phyloP scores from a whole-genome alignment of 352 stramenopile genomes.

The Phytophthora melonis region DNA sequence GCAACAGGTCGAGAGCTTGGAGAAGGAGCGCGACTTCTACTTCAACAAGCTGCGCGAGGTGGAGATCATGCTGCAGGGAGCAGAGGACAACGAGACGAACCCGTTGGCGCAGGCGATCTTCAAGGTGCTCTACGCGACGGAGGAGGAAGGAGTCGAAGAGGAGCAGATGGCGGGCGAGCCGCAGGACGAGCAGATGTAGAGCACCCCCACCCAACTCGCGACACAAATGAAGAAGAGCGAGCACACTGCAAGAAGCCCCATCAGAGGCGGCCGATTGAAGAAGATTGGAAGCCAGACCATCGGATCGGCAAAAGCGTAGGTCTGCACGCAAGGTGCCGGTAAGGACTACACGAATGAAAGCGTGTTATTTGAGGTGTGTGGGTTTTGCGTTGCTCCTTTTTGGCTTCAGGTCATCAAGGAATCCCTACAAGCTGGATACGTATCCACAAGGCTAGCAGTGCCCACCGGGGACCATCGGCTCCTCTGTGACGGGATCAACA shows the following conservation, averaged over 20 bases:
- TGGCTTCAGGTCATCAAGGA: background rate
- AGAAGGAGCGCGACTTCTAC: slow-evolving; percentile 99
- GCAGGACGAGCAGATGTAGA: slow-evolving; percentile 67
- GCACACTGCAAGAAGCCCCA: slow-evolving; percentile 4
- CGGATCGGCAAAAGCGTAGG: slow-evolving; percentile 18
- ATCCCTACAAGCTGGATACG: too few species aligned
- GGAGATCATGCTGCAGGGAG: slow-evolving; percentile 95
- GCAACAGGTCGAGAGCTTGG: slow-evolving; percentile 85
- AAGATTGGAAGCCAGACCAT: slow-evolving; percentile 12
- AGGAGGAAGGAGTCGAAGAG: slow-evolving; percentile 66
- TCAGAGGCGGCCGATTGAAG: slow-evolving; percentile 7
- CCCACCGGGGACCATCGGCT: slow-evolving; percentile 23
- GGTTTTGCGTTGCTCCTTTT: background rate
- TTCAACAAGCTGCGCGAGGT: slow-evolving; percentile 99
- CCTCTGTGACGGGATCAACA: slow-evolving; percentile 1
- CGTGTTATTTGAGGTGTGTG: slow-evolving; percentile 33
- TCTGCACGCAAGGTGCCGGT: slow-evolving; percentile 21
- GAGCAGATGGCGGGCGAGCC: slow-evolving; percentile 51
- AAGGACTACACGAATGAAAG: slow-evolving; percentile 38
- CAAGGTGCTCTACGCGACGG: slow-evolving; percentile 88
- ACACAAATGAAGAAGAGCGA: background rate
- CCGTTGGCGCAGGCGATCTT: slow-evolving; percentile 79
- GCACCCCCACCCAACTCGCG: background rate
- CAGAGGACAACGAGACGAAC: slow-evolving; percentile 64
- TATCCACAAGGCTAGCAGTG: slow-evolving; percentile 14